A percentile compares a stretch with the other conserved stretches of the same genome.
Conservation (phyloP, 2,329 filamentous ascomycete species). For the Sclerotinia spermophila region DNA sequence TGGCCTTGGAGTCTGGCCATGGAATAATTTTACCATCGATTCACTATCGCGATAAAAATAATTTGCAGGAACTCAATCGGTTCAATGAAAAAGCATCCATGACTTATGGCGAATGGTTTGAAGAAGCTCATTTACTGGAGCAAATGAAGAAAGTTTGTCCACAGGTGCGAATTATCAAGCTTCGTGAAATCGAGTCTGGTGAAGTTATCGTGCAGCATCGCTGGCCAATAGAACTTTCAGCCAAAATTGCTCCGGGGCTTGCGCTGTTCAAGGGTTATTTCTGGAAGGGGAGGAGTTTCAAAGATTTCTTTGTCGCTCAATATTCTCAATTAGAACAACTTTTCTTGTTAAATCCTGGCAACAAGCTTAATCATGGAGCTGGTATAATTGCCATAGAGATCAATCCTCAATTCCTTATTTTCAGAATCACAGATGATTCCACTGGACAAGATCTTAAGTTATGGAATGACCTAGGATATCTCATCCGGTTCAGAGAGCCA, state of each 20-base stretch:
- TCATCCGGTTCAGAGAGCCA: constrained; percentile 36
- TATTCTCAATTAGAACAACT: constrained; percentile 20
- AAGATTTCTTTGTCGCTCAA: constrained; percentile 32
- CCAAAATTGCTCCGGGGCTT: constrained; percentile 29
- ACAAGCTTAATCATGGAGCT: constrained; percentile 22
- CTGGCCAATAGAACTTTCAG: constrained; percentile 29
- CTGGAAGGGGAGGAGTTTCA: constrained; percentile 24
- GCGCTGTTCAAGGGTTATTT: constrained; percentile 23
- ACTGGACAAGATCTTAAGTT: constrained; percentile 37
- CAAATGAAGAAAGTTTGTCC: constrained; percentile 34
- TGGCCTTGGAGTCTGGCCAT: constrained; percentile 37
- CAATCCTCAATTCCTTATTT: constrained; percentile 37
- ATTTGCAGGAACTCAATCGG: constrained; percentile 38
- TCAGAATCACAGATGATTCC: constrained; percentile 39
- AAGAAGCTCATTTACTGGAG: constrained; percentile 34
- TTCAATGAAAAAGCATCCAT: constrained; percentile 36
- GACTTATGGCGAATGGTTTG: constrained; percentile 39
- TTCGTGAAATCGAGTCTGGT: constrained; percentile 27
- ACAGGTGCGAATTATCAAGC: constrained; percentile 37
- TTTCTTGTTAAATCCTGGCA: constrained; percentile 15
- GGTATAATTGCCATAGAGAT: constrained; percentile 37
- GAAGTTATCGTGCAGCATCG: constrained; percentile 27
- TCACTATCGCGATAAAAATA: constrained; percentile 36
- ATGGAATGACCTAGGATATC: constrained; percentile 38
- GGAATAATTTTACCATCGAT: constrained; percentile 37